Conservation (phyloP, 2,329 filamentous ascomycete species). For the Colletotrichum liaoningense region DNA sequence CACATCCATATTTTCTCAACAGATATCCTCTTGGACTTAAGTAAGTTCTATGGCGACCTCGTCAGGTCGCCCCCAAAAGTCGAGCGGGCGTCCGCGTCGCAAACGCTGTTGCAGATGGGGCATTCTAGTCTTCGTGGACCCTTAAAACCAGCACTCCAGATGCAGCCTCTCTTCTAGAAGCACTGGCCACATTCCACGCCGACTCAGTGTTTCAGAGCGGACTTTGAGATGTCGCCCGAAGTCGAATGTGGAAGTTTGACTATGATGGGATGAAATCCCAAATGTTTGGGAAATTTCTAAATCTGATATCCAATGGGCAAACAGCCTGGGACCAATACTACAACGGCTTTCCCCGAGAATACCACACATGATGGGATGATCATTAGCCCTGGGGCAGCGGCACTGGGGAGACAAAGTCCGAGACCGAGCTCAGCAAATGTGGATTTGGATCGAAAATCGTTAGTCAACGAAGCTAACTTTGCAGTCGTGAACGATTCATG, state of each 20-base stretch:
- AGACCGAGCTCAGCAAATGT: not conserved
- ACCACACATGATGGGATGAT: not conserved
- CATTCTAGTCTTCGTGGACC: not conserved
- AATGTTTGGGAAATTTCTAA: not conserved
- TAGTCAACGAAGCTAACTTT: not conserved
- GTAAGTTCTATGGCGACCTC: not conserved
- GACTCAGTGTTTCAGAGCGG: not conserved
- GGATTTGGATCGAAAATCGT: not conserved
- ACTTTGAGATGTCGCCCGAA: not conserved
- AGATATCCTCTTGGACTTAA: not conserved
- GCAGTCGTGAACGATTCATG: not conserved
- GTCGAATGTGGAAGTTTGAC: not conserved
- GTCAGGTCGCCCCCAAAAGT: not conserved
- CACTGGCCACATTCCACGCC: not conserved
- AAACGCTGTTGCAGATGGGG: not conserved
- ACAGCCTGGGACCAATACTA: not conserved
- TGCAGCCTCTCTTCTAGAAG: not conserved
- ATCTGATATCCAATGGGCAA: not conserved
- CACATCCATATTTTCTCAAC: not conserved
- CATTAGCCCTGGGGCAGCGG: not conserved
- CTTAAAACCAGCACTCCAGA: not conserved
- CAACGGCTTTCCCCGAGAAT: not conserved
- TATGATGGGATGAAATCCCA: conserved; percentile 4
- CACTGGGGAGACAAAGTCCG: not conserved
- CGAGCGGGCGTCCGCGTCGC: not conserved